Evolutionary conservation across 2,329 filamentous ascomycete species (phyloP).

Genomic region (Pseudogymnoascus sp.): DNA sequence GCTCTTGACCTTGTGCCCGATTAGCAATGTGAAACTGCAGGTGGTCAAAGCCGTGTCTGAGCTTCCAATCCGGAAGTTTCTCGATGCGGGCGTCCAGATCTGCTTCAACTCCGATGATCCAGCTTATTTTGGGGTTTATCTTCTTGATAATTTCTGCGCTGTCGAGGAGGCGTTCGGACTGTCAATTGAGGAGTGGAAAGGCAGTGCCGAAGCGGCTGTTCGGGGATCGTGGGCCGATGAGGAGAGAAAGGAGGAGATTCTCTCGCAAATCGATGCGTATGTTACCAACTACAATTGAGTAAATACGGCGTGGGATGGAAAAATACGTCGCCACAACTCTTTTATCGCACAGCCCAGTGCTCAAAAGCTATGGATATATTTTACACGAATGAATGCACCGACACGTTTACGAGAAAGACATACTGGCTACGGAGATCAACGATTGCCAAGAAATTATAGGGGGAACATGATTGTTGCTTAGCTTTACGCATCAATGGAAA

Average conservation of each 20-base stretch:
- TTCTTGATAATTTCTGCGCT: conserved; percentile 67
- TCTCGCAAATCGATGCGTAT: conserved; percentile 38
- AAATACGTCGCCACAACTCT: not conserved
- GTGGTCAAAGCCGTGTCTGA: conserved; percentile 37
- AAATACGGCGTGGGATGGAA: not conserved
- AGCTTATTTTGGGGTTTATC: conserved; percentile 61
- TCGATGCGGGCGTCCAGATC: conserved; percentile 39
- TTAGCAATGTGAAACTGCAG: conserved; percentile 59
- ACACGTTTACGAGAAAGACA: not conserved
- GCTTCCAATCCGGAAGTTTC: conserved; percentile 36
- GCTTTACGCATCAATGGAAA: not conserved
- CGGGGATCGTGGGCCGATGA: conserved; percentile 63
- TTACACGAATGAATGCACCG: not conserved
- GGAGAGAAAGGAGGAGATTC: conserved; percentile 52
- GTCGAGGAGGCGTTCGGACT: conserved; percentile 66
- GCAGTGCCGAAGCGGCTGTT: conserved; percentile 54
- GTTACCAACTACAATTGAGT: conserved; percentile 21
- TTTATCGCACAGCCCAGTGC: not conserved
- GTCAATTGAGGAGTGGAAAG: conserved; percentile 56
- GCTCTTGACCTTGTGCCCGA: conserved; percentile 63
- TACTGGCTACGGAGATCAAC: not conserved
- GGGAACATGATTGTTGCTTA: not conserved
- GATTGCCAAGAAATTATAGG: not conserved
- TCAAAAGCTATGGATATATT: not conserved
- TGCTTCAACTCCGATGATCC: conserved; percentile 44